Base-by-base conservation (phyloP, 768 basidiomycete species). In the Saitozyma podzolica region DNA sequence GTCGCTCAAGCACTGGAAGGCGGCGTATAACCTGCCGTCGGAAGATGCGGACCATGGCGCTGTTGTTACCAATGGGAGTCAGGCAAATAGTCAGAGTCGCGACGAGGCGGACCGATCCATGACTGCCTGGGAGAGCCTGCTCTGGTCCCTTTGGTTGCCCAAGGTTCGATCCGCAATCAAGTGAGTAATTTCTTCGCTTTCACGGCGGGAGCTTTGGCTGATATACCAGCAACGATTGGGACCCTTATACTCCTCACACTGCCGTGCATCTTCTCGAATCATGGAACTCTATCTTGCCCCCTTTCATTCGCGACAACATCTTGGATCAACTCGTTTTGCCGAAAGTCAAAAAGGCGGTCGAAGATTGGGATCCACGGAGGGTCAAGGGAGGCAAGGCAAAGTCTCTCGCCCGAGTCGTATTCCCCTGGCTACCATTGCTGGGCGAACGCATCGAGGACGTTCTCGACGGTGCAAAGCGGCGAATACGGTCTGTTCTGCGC, bases 121-220 rank as follows among this genome's bases (percentile, higher is more conserved):
- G 96, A 93, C 93, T 14, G 88, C 95, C 0, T 99, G 91, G 76
- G 96, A 99, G 76, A 91, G 89, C 63, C 82, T 98, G 29, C 80
- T 98, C 13, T 98, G 96, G 94, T 91, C 88, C 67, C 83, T 90
- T 9, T 99, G 94, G 96, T 81, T 99, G 37, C 96, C 96, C 0
- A 91, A 87, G 80, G 88, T 98, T n/a, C 86, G 96, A 37, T 91
- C 91, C 0, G 84, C 86, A 10, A 88, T 98, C 77, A 98, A 98
- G 83, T 84, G 53, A 68, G 83, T 79, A 20, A 16, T 2, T 8
- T 41, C 14, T 17, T 17, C 9, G 42, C 48, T 11, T 39, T 40
- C 16, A 40, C 11, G 51, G 1, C 29, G 56, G 37, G 40, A 40
- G 29, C 17, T 42, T 7, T 13, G 9, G 56, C 57, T 50, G 4